A percentile compares a stretch with the other conserved stretches of the same genome.
phyloP scores from a whole-genome alignment of 1,284 basidiomycete genomes.

The Ceratobasidium sp. region DNA sequence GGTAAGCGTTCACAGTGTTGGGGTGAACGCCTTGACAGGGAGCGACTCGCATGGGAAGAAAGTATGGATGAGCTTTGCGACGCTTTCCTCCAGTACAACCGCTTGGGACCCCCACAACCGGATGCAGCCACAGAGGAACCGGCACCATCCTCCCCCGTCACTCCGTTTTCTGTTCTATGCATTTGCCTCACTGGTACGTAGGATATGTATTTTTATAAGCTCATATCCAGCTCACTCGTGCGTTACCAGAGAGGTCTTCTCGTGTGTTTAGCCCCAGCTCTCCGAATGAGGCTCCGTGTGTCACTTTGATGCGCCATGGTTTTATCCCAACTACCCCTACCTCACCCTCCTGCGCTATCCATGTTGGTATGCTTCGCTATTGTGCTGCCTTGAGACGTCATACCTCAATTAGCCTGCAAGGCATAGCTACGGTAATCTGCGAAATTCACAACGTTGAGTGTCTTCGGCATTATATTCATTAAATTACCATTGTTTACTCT shows the following conservation, averaged over 20 bases:
- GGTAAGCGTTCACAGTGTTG: slow-evolving; percentile 7
- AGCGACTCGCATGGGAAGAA: slow-evolving; percentile 18
- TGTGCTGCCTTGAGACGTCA: background rate
- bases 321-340: slow-evolving; percentile 18
- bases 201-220: background rate
- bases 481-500: background rate
- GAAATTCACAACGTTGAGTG: slow-evolving; percentile 16
- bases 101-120: background rate
- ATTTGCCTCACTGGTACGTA: slow-evolving; percentile 18
- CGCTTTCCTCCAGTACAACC: background rate
- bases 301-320: background rate
- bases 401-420: slow-evolving; percentile 5
- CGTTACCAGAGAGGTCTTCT: background rate
- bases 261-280: background rate
- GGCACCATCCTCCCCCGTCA: background rate
- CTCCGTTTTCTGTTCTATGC: slow-evolving; percentile 16
- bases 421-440: background rate
- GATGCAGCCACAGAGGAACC: background rate
- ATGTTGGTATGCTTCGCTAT: slow-evolving; percentile 8
- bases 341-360: slow-evolving; percentile 15
- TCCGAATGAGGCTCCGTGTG: background rate
- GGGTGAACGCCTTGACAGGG: slow-evolving; percentile 21
- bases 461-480: background rate
- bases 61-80: background rate
- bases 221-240: background rate